Base-by-base conservation (phyloP, 192 early-diverging fungal species). In the Phycomyces blakesleeanus region DNA sequence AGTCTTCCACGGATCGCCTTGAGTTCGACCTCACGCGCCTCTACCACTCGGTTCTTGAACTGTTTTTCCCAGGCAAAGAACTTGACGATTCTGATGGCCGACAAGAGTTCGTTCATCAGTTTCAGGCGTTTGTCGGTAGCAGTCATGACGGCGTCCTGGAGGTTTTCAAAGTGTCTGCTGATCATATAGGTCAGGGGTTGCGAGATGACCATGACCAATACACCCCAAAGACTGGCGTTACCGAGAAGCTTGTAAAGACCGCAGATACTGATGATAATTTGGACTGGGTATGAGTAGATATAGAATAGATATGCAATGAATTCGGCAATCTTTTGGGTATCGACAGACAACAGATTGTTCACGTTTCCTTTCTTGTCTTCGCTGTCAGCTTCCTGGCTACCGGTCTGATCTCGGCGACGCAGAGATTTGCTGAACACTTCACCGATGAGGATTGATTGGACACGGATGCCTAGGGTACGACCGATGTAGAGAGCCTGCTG, bases 61-160 rank as follows among this genome's bases (percentile, higher is more conserved):
- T 83, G 77, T 42, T 78, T 59, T 73, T 92, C 87, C 92, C 92
- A 94, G 26, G 87, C 90, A 76, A 92, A 92, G 59, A 97, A 85
- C 71, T 98, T 98, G 59, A 98, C 86, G 24, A 97, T 91, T 20
- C 93, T 83, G 42, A 98, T 96, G 40, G 92, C 94, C 66, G 87
- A 81, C 50, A 96, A 76, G 62, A 92, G 78, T 73, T 98, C 94
- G 42, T 91, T 95, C 51, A 92, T 83, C 63, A 85, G 78, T 18
- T 86, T 84, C 39, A 97, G 76, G 20, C 95, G 84, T 67, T 89
- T 85, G 72, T 97, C 95, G 52, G 79, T 85, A 26, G 77, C 73
- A n/a, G 62, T 38, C 83, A 85, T 82, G 47, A 87, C 77, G 5
- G 73, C 54, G 63, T 69, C 86, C 52, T 80, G 66, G 1, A 38